A percentile compares a stretch with the other conserved stretches of the same genome.
These are phyloP conservation scores for Tagetes patula DNA, from an alignment of 129 eudicot species.

Conservation along the genomic window DNA sequence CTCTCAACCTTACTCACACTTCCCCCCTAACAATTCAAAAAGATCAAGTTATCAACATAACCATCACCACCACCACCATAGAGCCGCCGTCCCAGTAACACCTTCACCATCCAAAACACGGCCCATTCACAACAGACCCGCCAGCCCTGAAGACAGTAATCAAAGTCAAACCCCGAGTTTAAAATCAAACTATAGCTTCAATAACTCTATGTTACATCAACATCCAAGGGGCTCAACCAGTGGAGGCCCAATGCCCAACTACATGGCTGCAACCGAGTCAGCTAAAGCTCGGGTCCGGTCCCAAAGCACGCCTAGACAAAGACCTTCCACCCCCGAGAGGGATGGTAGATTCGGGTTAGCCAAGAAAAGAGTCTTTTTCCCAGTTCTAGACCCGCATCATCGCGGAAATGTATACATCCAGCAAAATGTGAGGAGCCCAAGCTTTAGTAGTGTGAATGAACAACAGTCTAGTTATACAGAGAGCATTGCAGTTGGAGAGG, in stretches of 20 bases:
- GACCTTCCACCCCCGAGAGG: slow-evolving; percentile 69
- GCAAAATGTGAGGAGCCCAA: slow-evolving; percentile 64
- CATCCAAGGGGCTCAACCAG: slow-evolving; percentile 39
- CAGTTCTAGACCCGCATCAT: slow-evolving; percentile 54
- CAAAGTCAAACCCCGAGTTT: slow-evolving; percentile 72
- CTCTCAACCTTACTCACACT: slow-evolving; percentile 66
- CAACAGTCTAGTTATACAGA: slow-evolving; percentile 65
- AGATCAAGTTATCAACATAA: slow-evolving; percentile 44
- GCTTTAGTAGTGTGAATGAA: slow-evolving; percentile 57
- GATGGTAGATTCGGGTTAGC: slow-evolving; percentile 53
- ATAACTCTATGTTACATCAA: slow-evolving; percentile 30
- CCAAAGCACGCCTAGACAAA: slow-evolving; percentile 80
- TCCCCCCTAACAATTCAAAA: slow-evolving; percentile 49
- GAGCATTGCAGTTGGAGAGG: slow-evolving; percentile 69
- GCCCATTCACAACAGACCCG: slow-evolving; percentile 72
- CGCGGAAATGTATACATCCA: slow-evolving; percentile 32
- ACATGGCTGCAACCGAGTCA: slow-evolving; percentile 92
- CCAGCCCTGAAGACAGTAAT: slow-evolving; percentile 62
- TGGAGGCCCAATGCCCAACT: slow-evolving; percentile 55
- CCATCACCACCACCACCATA: slow-evolving; percentile 47
- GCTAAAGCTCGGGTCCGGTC: slow-evolving; percentile 77
- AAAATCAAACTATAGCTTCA: slow-evolving; percentile 62
- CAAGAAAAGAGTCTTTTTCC: slow-evolving; percentile 70
- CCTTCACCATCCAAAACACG: slow-evolving; percentile 76
- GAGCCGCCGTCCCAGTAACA: slow-evolving; percentile 40